These are phyloP conservation scores for Anacardium occidentale DNA, from an alignment of 345 rosid genomes.

Conservation along the genomic window DNA sequence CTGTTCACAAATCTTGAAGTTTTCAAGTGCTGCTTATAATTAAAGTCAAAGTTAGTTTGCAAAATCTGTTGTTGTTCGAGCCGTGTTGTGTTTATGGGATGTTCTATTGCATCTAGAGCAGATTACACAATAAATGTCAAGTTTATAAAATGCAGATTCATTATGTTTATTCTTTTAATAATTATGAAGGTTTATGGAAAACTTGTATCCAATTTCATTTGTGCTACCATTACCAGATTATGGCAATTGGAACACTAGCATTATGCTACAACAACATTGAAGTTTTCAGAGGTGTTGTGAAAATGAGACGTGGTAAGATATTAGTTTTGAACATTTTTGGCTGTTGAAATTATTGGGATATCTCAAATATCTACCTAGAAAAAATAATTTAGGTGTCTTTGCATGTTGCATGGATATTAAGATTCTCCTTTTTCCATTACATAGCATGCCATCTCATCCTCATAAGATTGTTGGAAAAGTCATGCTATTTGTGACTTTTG, in stretches of 20 bases:
- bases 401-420: neutral
- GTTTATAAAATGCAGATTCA: neutral
- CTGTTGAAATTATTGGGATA: neutral
- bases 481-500: neutral
- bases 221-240: conserved; percentile 53
- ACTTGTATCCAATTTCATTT: conserved; percentile 27
- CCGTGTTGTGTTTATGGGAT: neutral
- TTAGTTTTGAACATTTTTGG: conserved; percentile 5
- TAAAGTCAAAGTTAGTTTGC: neutral
- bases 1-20: neutral
- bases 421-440: neutral
- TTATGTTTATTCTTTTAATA: neutral
- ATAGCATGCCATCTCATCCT: neutral
- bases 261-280: conserved; percentile 85
- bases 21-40: neutral
- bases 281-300: conserved; percentile 93
- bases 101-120: neutral
- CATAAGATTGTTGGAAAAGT: neutral
- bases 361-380: neutral
- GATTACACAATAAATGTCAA: neutral
- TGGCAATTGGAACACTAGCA: conserved; percentile 96
- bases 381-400: neutral
- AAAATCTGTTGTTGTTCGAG: neutral
- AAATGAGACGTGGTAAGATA: conserved; percentile 92
- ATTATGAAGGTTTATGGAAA: conserved; percentile 2